phyloP scores from a whole-genome alignment of 306 rosid species.

The Sicyos baderoa region DNA sequence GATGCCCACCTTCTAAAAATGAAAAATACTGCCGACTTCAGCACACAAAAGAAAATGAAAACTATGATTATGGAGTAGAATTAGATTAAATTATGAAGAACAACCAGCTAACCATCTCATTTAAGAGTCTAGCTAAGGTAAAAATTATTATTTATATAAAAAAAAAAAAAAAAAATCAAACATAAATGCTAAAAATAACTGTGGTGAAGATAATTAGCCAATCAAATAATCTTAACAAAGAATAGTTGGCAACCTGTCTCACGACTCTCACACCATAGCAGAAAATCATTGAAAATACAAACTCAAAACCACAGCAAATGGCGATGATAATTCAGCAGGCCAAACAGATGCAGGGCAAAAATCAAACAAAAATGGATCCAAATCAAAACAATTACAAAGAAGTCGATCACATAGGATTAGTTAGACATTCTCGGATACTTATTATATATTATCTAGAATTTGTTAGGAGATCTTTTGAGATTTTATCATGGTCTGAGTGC shows the following conservation, averaged over 20 bases:
- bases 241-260: neutral
- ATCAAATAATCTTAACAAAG: neutral
- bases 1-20: neutral
- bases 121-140: neutral
- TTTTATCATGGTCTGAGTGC: too few relatives aligned
- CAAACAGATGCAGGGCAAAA: neutral
- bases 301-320: neutral
- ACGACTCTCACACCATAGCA: neutral
- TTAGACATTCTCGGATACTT: too few relatives aligned
- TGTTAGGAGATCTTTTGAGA: too few relatives aligned
- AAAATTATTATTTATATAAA: too few relatives aligned
- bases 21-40: neutral
- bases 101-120: neutral
- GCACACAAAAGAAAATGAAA: neutral
- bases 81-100: neutral
- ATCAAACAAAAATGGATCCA: conserved; percentile 4
- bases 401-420: neutral
- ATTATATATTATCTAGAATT: too few relatives aligned
- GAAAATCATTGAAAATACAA: neutral
- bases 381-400: neutral
- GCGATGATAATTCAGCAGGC: neutral
- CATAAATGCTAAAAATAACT: neutral
- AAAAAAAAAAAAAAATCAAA: too few relatives aligned
- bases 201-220: neutral
- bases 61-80: neutral